Base-by-base conservation (phyloP, 257 asterid species). In the Salvia rosmarinus region DNA sequence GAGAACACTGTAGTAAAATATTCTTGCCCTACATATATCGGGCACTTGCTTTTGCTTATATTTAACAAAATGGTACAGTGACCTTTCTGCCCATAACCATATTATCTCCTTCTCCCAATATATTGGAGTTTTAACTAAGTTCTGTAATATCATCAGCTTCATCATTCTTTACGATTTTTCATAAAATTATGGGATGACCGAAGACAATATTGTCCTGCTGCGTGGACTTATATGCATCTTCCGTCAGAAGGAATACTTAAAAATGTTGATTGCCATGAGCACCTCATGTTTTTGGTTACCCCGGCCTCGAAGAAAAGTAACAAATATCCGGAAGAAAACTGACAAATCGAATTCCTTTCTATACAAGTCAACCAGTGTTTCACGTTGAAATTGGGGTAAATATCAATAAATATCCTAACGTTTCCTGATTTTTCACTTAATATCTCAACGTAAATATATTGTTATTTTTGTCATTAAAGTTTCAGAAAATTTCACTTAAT, bases 21-120 rank as follows among this genome's bases (percentile, higher is more conserved):
- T 19, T 60, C 23, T 62, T 50, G 56, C 77, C 76, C 81, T 74
- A 76, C 77, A 86, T 28, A 75, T 12, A 16, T 63, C 5, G 70
- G 72, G 61, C 67, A 55, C 63, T 81, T 32, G 78, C 64, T 70
- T 50, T 81, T 32, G 78, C 64, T 70, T 50, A 49, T 64, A 77
- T 25, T 64, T 72, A 65, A 70, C 58, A 71, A 73, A 75, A 67
- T 64, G 66, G 72, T 75, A 72, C 82, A 79, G 52, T 40, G 57
- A 85, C 94, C 96, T 89, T 83, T 77, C 78, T 58, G 63, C 79
- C 82, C 82, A 65, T 81, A 76, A 63, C 74, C 75, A 75, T 67
- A 42, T 20, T 52, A 28, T 64, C 69, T 49, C 72, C 67, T 61
- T 73, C 82, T 68, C 77, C 77, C 28, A 56, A 77, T 73, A 68